Percentiles rank a stretch among this genome's conserved stretches.
Conservation (phyloP, 208 protist genomes). For the Angomonas ambiguus region DNA sequence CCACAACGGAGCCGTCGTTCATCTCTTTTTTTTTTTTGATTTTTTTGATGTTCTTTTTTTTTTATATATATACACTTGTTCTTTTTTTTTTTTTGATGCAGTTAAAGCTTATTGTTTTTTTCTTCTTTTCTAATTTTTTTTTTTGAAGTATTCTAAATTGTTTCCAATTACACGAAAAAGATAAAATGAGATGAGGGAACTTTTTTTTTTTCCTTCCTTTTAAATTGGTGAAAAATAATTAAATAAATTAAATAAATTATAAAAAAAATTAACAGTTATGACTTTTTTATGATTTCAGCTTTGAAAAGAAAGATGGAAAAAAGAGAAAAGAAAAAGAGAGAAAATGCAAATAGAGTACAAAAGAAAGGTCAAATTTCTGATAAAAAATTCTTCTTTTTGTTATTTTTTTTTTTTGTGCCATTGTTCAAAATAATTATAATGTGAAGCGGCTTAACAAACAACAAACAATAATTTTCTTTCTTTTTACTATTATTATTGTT, state of each 20-base stretch:
- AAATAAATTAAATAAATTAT: slow-evolving; percentile 8
- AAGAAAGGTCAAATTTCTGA: neutral
- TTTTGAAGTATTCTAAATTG: no score
- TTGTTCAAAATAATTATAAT: neutral
- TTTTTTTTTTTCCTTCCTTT: neutral
- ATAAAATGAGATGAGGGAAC: slow-evolving; percentile 3
- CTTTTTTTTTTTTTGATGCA: no score
- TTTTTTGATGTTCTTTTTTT: neutral
- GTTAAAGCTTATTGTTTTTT: no score
- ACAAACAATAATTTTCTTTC: no score
- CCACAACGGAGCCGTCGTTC: no score
- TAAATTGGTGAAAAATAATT: slow-evolving; percentile 6
- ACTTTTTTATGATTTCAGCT: neutral
- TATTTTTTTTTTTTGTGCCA: neutral
- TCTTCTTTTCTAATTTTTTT: no score
- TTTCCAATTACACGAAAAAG: neutral
- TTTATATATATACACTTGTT: no score
- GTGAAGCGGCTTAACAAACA: no score
- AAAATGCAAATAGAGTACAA: slow-evolving; percentile 1
- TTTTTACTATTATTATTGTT: neutral
- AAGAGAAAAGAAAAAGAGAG: slow-evolving; percentile 12
- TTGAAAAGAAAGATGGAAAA: slow-evolving; percentile 1
- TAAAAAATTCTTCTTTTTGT: slow-evolving; percentile 1
- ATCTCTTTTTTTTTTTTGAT: neutral
- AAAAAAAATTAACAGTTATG: neutral